Conservation (phyloP, 805 yeast species). For the Metschnikowia arizonensis region DNA sequence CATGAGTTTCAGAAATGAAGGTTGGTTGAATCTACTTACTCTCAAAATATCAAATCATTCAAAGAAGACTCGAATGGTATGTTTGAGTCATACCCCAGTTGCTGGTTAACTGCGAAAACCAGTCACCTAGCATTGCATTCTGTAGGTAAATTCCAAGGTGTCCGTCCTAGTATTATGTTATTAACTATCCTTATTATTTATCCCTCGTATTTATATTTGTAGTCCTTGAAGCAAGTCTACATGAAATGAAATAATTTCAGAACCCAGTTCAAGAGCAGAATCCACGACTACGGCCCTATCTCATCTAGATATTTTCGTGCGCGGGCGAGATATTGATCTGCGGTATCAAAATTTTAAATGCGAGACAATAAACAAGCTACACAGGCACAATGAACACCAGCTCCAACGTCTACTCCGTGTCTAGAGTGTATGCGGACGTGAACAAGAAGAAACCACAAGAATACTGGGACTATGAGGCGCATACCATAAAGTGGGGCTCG, state of each 20-base stretch:
- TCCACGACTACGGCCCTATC: background rate
- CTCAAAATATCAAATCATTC: background rate
- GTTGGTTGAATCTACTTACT: background rate
- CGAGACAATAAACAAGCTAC: constrained; percentile 4
- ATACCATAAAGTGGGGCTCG: constrained; percentile 40
- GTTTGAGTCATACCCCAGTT: background rate
- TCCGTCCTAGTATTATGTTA: too few relatives aligned
- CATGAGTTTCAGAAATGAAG: background rate
- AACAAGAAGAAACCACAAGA: constrained; percentile 62
- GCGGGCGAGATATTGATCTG: constrained; percentile 10
- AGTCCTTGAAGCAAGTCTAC: background rate
- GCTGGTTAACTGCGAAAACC: background rate
- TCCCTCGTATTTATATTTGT: background rate
- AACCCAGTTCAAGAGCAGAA: background rate
- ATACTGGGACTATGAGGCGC: constrained; percentile 84
- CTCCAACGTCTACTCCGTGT: constrained; percentile 23
- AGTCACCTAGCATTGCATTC: background rate
- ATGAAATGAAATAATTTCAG: background rate
- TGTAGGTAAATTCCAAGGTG: too few relatives aligned
- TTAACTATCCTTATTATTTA: background rate
- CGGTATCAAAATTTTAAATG: constrained; percentile 11
- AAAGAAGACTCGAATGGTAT: background rate
- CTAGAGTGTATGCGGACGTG: constrained; percentile 70
- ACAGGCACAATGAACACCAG: constrained; percentile 9
- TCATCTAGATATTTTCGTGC: constrained; percentile 5